Base-by-base conservation (phyloP, 2,329 filamentous ascomycete genomes). In the Macroventuria anomochaeta region DNA sequence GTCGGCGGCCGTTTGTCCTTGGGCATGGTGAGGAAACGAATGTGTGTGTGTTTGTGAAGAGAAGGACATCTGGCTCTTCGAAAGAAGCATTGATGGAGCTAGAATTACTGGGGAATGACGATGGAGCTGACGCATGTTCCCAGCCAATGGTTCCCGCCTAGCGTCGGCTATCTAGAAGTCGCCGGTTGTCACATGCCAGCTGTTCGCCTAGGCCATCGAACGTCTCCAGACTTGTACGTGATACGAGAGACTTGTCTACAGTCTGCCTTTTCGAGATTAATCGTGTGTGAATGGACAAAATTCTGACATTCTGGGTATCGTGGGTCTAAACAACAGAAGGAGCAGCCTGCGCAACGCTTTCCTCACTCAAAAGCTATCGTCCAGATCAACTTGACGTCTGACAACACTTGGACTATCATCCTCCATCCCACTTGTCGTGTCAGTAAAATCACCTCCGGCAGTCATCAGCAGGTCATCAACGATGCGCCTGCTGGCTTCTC, bases 391-490 rank as follows among this genome's bases (percentile, higher is more conserved):
- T 46, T 75, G 77, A 15, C 75, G 72, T 49, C 74, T 64, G 5
- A 82, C 77, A 13, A 82, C 73, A 55, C 79, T 81, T 3, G 79
- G 79, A 58, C 79, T 81, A 32, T 77, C 75, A 12, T 77, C 76
- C 31, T 79, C 75, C 58, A 77, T 75, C 2, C 60, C 68, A n/a
- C 61, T 65, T 8, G 68, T 69, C 15, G 76, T 75, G 49, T 82
- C 83, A 4, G 83, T 80, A 2, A 76, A 75, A 52, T 81, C 78
- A 3, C 77, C 88, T 2, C 90, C 90, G 3, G 90, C 91, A 34
- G 90, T 91, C 36, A 89, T 75, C 6, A 95, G 77, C 40, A 96
- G 83, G 67, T 93, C 89, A 46, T 92, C 88, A 0, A 96, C 90
- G 54, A 96, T 93, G 50, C 86, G 84, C 71, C 84, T 88, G 67